These are phyloP conservation scores for Paraphysoderma sedebokerense DNA, from an alignment of 371 early-diverging fungal genomes.

Conservation along the genomic window DNA sequence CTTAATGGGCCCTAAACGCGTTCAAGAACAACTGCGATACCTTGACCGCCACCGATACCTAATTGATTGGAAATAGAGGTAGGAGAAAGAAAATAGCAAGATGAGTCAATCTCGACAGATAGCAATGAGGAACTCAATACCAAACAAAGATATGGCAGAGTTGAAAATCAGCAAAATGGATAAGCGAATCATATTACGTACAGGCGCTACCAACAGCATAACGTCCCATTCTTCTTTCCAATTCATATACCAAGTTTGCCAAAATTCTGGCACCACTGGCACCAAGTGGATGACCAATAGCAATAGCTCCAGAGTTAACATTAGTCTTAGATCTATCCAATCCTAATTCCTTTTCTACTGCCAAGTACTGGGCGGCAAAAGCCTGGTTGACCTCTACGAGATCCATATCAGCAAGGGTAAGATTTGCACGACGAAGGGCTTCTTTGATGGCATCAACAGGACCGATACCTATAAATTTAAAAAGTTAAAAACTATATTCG, in stretches of 20 bases:
- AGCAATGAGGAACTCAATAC: too few relatives aligned
- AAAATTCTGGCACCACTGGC: conserved; percentile 91
- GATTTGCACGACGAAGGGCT: conserved; percentile 64
- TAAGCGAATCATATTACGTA: too few relatives aligned
- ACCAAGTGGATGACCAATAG: conserved; percentile 93
- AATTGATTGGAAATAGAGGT: too few relatives aligned
- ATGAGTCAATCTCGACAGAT: too few relatives aligned
- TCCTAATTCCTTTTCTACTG: conserved; percentile 75
- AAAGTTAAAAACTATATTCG: conserved; percentile 1
- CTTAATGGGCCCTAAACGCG: too few relatives aligned
- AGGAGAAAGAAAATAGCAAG: too few relatives aligned
- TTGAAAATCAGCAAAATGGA: too few relatives aligned
- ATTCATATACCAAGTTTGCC: conserved; percentile 65
- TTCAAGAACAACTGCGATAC: conserved; percentile 27
- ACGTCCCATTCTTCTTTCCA: conserved; percentile 35
- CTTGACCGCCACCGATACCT: conserved; percentile 78
- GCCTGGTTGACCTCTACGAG: conserved; percentile 95
- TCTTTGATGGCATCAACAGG: conserved; percentile 83
- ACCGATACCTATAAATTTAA: conserved; percentile 88
- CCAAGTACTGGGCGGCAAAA: conserved; percentile 85
- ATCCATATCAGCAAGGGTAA: conserved; percentile 69
- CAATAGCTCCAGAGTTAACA: conserved; percentile 85
- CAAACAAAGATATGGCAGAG: too few relatives aligned
- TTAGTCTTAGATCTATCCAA: conserved; percentile 65
- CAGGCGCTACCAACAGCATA: conserved; percentile 89